Evolutionary conservation across 78 protist genomes (phyloP).

Genomic region (Polysphondylium violaceum): DNA sequence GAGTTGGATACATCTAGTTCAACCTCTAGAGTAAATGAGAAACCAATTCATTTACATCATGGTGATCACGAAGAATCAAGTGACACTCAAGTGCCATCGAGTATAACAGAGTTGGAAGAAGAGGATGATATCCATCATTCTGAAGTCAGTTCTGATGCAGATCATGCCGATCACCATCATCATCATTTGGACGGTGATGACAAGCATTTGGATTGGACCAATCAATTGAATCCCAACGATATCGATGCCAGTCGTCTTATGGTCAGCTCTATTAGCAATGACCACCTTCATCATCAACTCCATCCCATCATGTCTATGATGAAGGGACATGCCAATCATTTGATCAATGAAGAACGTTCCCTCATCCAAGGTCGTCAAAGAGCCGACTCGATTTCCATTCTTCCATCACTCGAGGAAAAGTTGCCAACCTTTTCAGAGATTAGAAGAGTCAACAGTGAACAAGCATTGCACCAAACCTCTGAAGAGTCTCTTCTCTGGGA

Average conservation of each 20-base stretch:
- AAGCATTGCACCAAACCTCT: slow-evolving; percentile 23
- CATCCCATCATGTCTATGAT: neutral
- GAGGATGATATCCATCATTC: no score
- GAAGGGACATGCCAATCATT: no score
- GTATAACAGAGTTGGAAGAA: no score
- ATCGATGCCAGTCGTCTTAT: neutral
- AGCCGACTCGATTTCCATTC: slow-evolving; percentile 27
- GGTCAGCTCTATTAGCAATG: neutral
- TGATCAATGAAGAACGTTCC: neutral
- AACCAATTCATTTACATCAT: neutral
- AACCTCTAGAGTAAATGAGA: no score
- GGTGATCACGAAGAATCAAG: no score
- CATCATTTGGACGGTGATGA: neutral
- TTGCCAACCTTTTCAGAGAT: slow-evolving; percentile 47
- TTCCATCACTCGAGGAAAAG: neutral
- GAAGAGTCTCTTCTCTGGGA: slow-evolving; percentile 46
- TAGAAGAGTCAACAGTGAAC: slow-evolving; percentile 47
- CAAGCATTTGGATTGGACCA: no score
- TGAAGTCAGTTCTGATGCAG: no score
- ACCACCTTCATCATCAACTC: slow-evolving; percentile 10
- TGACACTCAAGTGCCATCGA: no score
- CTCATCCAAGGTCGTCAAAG: slow-evolving; percentile 9
- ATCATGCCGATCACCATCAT: no score
- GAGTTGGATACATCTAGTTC: no score
- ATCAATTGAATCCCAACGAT: neutral